Evolutionary conservation across 441 rosid genomes (phyloP).

Genomic region (Oxalis stricta): DNA sequence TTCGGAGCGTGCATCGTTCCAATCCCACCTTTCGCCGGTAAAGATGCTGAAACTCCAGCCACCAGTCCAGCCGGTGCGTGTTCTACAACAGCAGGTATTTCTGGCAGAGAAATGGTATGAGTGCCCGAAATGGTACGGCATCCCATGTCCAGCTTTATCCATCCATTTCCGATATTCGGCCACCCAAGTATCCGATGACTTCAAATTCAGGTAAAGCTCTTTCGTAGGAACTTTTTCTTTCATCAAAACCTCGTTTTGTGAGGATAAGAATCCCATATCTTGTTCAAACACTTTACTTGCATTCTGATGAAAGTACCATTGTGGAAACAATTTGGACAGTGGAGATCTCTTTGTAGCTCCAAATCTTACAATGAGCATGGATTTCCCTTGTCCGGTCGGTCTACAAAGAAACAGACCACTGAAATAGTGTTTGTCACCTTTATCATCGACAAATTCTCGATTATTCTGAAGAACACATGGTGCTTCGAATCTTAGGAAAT

Average conservation of each 20-base stretch:
- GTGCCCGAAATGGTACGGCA: constrained; percentile 96
- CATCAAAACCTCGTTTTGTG: constrained; percentile 70
- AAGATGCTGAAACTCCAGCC: constrained; percentile 60
- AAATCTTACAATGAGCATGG: constrained; percentile 84
- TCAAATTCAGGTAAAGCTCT: constrained; percentile 53
- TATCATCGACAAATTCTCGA: constrained; percentile 40
- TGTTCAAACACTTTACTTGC: constrained; percentile 83
- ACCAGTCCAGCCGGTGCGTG: constrained; percentile 83
- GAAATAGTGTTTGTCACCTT: constrained; percentile 61
- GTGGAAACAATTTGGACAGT: constrained; percentile 38
- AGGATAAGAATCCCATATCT: constrained; percentile 89
- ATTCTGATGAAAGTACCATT: constrained; percentile 82
- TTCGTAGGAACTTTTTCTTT: constrained; percentile 76
- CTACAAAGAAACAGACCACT: constrained; percentile 78
- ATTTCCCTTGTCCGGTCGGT: constrained; percentile 91
- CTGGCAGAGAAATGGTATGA: constrained; percentile 54
- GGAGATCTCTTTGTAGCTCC: constrained; percentile 54
- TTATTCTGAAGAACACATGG: constrained; percentile 72
- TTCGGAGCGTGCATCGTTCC: constrained; percentile 70
- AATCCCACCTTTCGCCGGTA: constrained; percentile 72
- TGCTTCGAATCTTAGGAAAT: constrained; percentile 60
- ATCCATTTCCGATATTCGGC: constrained; percentile 91
- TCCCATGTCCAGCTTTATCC: constrained; percentile 93
- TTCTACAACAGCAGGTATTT: constrained; percentile 62
- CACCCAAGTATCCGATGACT: constrained; percentile 85